These are phyloP conservation scores for Cyclotella sp. DNA, from an alignment of 108 stramenopile genomes.

Conservation along the genomic window DNA sequence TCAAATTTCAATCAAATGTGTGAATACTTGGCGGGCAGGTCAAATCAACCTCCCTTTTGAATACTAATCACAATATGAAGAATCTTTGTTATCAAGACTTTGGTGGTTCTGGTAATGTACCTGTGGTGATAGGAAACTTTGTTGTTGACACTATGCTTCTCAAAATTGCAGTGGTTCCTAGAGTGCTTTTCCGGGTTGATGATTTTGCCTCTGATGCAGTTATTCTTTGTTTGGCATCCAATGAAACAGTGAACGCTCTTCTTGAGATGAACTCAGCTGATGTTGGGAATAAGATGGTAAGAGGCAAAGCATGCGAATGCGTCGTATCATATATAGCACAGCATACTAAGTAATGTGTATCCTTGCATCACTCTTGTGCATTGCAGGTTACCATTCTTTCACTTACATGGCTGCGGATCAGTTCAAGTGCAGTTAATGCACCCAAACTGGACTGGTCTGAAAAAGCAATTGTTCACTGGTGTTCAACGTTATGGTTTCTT, in stretches of 20 bases:
- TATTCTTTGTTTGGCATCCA: slow-evolving; percentile 10
- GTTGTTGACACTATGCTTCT: slow-evolving; percentile 11
- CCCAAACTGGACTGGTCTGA: no score
- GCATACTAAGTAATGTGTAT: no score
- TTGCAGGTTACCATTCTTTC: no score
- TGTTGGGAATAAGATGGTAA: no score
- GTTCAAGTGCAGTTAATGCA: no score
- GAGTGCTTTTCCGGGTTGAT: slow-evolving; percentile 2
- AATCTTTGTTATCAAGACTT: slow-evolving; percentile 23
- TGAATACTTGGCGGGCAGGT: background rate
- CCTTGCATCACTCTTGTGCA: no score
- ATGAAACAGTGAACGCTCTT: background rate
- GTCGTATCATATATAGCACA: no score
- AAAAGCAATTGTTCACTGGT: no score
- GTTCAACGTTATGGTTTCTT: no score
- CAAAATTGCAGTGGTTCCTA: background rate
- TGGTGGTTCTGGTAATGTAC: slow-evolving; percentile 16
- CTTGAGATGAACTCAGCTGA: no score
- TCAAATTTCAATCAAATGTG: background rate
- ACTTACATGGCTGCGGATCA: no score
- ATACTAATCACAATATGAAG: slow-evolving; percentile 35
- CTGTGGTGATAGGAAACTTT: slow-evolving; percentile 11
- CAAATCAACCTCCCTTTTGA: slow-evolving; percentile 11
- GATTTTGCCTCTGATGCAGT: slow-evolving; percentile 33
- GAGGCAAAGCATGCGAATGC: no score